phyloP scores from a whole-genome alignment of 176 grass and related monocot species.

The Oryza meridionalis region DNA sequence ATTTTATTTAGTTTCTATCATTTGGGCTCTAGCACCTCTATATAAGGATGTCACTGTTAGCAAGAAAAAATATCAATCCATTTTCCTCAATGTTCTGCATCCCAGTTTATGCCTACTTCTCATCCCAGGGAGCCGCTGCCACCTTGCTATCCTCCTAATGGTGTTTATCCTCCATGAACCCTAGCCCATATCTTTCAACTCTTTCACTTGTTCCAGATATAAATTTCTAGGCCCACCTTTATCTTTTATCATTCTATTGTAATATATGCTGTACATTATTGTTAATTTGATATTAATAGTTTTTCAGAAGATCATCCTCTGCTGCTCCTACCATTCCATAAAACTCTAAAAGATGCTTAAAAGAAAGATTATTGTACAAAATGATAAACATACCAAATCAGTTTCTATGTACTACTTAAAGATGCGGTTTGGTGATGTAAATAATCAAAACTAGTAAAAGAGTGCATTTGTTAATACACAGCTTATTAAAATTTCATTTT shows the following conservation, averaged over 20 bases:
- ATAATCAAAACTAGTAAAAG: slow-evolving; percentile 23
- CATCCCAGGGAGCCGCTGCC: background rate
- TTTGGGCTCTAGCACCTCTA: background rate
- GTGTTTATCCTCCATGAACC: too few species aligned
- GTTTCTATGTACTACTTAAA: slow-evolving; percentile 15
- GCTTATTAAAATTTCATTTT: slow-evolving; percentile 17
- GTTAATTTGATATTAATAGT: too few species aligned
- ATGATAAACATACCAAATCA: slow-evolving; percentile 12
- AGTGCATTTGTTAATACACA: slow-evolving; percentile 8
- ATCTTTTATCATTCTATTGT: background rate
- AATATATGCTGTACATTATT: background rate
- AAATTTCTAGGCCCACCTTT: background rate
- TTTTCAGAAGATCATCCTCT: too few species aligned
- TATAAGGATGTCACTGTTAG: background rate
- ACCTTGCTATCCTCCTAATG: too few species aligned
- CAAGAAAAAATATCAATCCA: background rate
- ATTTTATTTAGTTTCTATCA: too few species aligned
- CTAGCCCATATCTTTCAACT: background rate
- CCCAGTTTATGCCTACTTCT: background rate
- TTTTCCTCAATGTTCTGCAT: background rate
- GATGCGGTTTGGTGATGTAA: slow-evolving; percentile 18
- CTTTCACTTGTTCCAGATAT: background rate
- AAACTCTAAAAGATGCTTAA: background rate
- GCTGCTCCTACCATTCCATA: too few species aligned
- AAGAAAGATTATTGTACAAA: background rate